Evolutionary conservation across 768 basidiomycete species (phyloP).

Genomic region (Phallus indusiatus): DNA sequence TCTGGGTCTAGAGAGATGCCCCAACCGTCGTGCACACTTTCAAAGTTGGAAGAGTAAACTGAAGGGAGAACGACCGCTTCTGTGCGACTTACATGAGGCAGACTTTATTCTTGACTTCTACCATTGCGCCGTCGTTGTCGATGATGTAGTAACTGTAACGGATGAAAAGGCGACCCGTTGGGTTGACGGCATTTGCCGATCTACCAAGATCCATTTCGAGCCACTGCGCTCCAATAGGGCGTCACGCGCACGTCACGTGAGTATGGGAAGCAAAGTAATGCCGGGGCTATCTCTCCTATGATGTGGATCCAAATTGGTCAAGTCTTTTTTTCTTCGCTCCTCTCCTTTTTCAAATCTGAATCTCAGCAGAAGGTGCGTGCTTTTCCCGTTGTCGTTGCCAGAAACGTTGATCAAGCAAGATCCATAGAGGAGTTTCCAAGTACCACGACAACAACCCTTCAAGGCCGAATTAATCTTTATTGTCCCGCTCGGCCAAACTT

Average conservation of each 20-base stretch:
- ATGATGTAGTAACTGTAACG: background rate
- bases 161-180: background rate
- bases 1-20: conserved; percentile 63
- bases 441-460: background rate
- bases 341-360: background rate
- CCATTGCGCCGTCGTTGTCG: background rate
- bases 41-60: background rate
- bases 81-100: conserved; percentile 65
- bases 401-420: background rate
- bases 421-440: background rate
- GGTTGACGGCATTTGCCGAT: background rate
- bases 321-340: background rate
- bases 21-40: conserved; percentile 94
- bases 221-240: background rate
- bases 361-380: background rate
- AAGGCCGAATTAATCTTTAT: background rate
- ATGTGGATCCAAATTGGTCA: background rate
- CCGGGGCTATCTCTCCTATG: background rate
- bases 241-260: background rate
- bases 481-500: background rate
- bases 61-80: background rate
- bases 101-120: conserved; percentile 72
- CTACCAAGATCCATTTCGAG: too few species aligned
- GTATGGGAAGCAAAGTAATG: background rate
- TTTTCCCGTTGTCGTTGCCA: background rate